Base-by-base conservation (phyloP, 2,329 filamentous ascomycete genomes). In the Aaosphaeria arxii region DNA sequence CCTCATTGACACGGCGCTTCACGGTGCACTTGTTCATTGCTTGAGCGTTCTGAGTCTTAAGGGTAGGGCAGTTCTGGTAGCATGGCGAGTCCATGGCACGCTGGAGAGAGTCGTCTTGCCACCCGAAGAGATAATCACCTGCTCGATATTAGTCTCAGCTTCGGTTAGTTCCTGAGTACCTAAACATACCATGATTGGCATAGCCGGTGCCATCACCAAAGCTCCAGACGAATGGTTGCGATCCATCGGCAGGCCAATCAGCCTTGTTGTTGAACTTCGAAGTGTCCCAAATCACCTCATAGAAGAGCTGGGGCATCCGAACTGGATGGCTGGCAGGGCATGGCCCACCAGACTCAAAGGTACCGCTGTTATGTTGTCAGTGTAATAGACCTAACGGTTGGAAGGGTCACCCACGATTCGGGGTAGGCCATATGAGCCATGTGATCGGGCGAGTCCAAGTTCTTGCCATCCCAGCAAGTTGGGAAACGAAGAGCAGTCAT, bases 71-170 rank as follows among this genome's bases (percentile, higher is more conserved):
- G 29, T 58, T 55, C 17, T 49, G 30, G 75, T 70, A 62, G 44
- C 55, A 62, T 5, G 58, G 58, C 54, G 67, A 77, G 42, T 63
- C 56, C 9, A 63, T 49, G 9, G 56, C 59, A 30, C 59, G 72
- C 61, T 79, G 77, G 32, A 79, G 71, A 5, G 71, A 67, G 58
- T 77, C 67, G 48, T 63, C 74, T 61, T 78, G 69, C 76, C 76
- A 78, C 47, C 77, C 76, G 57, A 79, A 79, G 52, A 79, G 58
- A 59, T 79, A 79, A 63, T 79, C 76, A 36, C 75, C 41, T 11
- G 3, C n/a, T 9, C 33, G n/a, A 36, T 13, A 13, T 36, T 24
- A 24, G 17, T 24, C 17, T 24, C 17, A 24, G 17, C 17, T 24
- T 24, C 17, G 17, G 17, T 24, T 24, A 24, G 17, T 24, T 24